These are phyloP conservation scores for Eustoma russellianum DNA, from an alignment of 257 asterid genomes.

Conservation along the genomic window DNA sequence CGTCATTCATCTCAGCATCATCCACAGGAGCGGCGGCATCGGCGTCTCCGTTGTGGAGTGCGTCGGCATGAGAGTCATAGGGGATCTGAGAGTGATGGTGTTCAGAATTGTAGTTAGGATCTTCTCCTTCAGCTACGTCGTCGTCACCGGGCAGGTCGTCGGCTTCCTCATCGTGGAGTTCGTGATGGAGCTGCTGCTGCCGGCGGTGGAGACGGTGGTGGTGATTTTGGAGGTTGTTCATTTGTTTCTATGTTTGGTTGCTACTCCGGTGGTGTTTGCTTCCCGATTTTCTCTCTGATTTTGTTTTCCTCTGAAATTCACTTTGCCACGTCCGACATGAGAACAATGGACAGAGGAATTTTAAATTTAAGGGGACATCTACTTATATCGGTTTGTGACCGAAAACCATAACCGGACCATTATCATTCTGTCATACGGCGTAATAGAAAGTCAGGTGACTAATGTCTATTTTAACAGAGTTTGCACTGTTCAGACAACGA, in stretches of 20 bases:
- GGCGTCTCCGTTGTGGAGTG: conserved; percentile 29
- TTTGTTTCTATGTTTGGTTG: conserved; percentile 6
- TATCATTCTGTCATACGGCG: too few relatives aligned
- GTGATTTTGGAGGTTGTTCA: conserved; percentile 45
- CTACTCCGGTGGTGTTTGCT: too few relatives aligned
- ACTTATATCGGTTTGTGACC: too few relatives aligned
- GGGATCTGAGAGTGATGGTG: conserved; percentile 44
- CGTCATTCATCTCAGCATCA: conserved; percentile 30
- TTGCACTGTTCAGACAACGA: too few relatives aligned
- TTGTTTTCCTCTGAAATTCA: too few relatives aligned
- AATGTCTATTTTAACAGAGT: too few relatives aligned
- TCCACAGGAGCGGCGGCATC: conserved; percentile 9
- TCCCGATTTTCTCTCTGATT: too few relatives aligned
- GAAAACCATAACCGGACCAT: too few relatives aligned
- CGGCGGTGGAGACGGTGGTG: conserved; percentile 17
- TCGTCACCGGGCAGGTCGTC: conserved; percentile 22
- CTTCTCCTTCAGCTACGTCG: conserved; percentile 16
- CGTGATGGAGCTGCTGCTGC: conserved; percentile 18
- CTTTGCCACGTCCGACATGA: too few relatives aligned
- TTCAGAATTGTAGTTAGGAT: conserved; percentile 29
- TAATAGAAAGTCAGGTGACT: too few relatives aligned
- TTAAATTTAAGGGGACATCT: too few relatives aligned
- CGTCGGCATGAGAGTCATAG: conserved; percentile 56
- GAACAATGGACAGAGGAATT: too few relatives aligned
- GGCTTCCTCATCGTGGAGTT: conserved; percentile 33